Base-by-base conservation (phyloP, 2,329 filamentous ascomycete species). In the Pseudopithomyces chartarum region DNA sequence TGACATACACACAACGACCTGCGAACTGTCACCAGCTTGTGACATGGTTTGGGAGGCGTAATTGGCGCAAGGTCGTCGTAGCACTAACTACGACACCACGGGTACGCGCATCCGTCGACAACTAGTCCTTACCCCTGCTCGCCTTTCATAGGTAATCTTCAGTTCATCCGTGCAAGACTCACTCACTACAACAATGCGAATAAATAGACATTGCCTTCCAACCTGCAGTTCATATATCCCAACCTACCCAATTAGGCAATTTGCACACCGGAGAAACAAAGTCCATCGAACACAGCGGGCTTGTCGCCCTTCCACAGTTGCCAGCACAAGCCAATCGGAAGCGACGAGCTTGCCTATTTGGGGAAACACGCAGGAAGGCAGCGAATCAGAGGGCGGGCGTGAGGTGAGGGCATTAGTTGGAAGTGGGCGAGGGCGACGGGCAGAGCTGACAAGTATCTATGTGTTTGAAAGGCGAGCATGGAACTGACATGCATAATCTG, bases 381-480 rank as follows among this genome's bases (percentile, higher is more conserved):
- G 38, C 48, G 38, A 51, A 51, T 51, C 48, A 51, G 48, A 33
- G 17, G 11, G 17, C 26, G 48, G 10, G 13, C 11, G 38, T 51
- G 48, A 51, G 48, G 17, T 33, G 38, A 43, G 34, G 48, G 38
- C 23, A 51, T 51, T 51, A 51, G 48, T 42, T 51, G 23, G n/a
- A n/a, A 8, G 48, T 33, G 36, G 48, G 36, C 32, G 10, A 33
- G 38, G 48, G 13, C 48, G 23, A 19, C 20, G 47, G 47, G 47
- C 48, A 10, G n/a, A 26, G n/a, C 19, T 51, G 48, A 51, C 38
- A 22, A 17, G 12, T 15, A 12, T 8, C 5, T 33, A 43, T 51
- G 36, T 33, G 48, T 51, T 32, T 11, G 26, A 26, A 32, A n/a
- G 36, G 36, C 22, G 38, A 42, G 12, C 22, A 33, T 12, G 13